These are phyloP conservation scores for Vigna angularis DNA, from an alignment of 306 rosid genomes.

Conservation along the genomic window DNA sequence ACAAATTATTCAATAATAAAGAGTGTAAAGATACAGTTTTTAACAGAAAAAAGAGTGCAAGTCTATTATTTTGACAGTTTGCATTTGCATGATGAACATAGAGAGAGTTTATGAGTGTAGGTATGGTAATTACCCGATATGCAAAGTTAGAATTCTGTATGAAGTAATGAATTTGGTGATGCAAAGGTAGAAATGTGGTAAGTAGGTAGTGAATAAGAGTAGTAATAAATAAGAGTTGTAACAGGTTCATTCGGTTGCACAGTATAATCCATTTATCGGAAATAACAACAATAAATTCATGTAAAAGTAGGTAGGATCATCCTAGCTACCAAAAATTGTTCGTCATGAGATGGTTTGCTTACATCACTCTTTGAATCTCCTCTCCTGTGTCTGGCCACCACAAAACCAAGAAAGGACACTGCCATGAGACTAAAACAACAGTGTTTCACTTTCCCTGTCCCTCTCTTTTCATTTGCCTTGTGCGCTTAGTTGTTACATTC, in stretches of 20 bases:
- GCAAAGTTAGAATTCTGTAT: conserved; percentile 23
- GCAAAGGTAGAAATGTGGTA: conserved; percentile 18
- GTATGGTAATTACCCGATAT: conserved; percentile 17
- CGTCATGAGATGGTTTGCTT: conserved; percentile 55
- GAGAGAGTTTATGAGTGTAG: background rate
- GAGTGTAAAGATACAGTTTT: too few species aligned
- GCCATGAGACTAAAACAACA: conserved; percentile 52
- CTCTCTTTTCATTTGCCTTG: conserved; percentile 54
- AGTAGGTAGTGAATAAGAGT: conserved; percentile 1
- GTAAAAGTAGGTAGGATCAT: conserved; percentile 36
- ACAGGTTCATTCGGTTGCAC: background rate
- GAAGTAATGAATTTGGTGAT: conserved; percentile 35
- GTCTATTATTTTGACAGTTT: background rate
- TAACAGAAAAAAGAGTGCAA: too few species aligned
- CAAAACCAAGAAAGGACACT: conserved; percentile 49
- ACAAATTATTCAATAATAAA: too few species aligned
- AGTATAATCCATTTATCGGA: conserved; percentile 33
- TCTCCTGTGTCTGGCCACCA: conserved; percentile 20
- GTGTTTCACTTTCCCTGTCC: conserved; percentile 43
- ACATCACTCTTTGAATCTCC: conserved; percentile 51
- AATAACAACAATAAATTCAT: conserved; percentile 40
- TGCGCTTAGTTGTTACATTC: conserved; percentile 52
- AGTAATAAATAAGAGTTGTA: background rate
- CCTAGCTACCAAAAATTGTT: conserved; percentile 33
- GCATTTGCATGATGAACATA: background rate